These are phyloP conservation scores for Bertia moriformis DNA, from an alignment of 2,329 filamentous ascomycete species.

Conservation along the genomic window DNA sequence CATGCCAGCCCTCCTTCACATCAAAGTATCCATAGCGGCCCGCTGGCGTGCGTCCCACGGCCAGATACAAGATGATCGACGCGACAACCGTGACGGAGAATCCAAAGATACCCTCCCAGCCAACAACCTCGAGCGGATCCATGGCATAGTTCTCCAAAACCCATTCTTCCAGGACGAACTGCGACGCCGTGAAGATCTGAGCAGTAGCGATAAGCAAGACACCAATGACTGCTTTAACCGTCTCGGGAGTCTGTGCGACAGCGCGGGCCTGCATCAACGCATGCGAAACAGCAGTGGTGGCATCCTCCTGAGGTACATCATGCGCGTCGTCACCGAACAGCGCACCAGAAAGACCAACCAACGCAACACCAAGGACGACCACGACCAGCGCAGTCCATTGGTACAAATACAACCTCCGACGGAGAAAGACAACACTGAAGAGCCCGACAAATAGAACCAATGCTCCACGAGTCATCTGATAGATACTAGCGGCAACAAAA, in stretches of 20 bases:
- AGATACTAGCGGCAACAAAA: slow-evolving; percentile 89
- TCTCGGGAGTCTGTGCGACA: not conserved
- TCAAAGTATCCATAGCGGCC: slow-evolving; percentile 81
- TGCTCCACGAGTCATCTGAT: slow-evolving; percentile 95
- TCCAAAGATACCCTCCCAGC: slow-evolving; percentile 91
- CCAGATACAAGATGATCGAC: slow-evolving; percentile 68
- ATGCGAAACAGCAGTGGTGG: slow-evolving; percentile 13
- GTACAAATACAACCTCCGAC: slow-evolving; percentile 65
- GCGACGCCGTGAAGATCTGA: slow-evolving; percentile 90
- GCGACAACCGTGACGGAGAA: slow-evolving; percentile 63
- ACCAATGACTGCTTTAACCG: slow-evolving; percentile 54
- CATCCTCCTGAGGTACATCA: slow-evolving; percentile 18
- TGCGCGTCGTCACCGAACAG: slow-evolving; percentile 50
- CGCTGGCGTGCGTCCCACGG: slow-evolving; percentile 58
- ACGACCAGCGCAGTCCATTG: slow-evolving; percentile 83
- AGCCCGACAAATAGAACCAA: slow-evolving; percentile 89
- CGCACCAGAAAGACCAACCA: slow-evolving; percentile 80
- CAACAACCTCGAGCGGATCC: slow-evolving; percentile 79
- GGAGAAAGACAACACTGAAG: slow-evolving; percentile 84
- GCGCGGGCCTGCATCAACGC: slow-evolving; percentile 7
- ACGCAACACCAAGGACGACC: slow-evolving; percentile 72
- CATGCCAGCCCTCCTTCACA: slow-evolving; percentile 67
- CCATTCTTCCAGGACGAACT: slow-evolving; percentile 92
- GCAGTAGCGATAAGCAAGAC: slow-evolving; percentile 83
- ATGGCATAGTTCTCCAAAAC: slow-evolving; percentile 54